Percentiles rank a stretch among this genome's conserved stretches.
Evolutionary conservation across 805 yeast species (phyloP).

Genomic region (Metschnikowia shivogae): DNA sequence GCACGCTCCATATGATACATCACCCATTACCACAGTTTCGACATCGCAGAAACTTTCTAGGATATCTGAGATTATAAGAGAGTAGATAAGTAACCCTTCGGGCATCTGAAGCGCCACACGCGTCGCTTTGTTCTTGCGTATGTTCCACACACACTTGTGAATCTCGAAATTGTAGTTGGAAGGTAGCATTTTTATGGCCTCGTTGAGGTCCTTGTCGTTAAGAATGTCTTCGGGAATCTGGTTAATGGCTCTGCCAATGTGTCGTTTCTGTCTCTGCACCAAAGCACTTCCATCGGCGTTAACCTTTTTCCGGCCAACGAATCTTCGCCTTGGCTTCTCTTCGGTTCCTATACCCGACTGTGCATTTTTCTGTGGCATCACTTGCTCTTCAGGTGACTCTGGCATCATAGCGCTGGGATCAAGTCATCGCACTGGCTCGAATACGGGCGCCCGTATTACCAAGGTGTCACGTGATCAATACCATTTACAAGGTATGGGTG

Average conservation of each 20-base stretch:
- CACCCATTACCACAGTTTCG: slow-evolving; percentile 95
- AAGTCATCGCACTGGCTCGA: slow-evolving; percentile 2
- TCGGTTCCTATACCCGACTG: background rate
- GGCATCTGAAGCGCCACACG: slow-evolving; percentile 97
- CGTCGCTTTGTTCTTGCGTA: slow-evolving; percentile 65
- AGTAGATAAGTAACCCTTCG: slow-evolving; percentile 86
- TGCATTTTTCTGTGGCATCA: background rate
- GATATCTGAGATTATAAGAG: slow-evolving; percentile 86
- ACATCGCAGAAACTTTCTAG: slow-evolving; percentile 84
- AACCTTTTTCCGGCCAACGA: slow-evolving; percentile 45
- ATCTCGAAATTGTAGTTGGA: slow-evolving; percentile 92
- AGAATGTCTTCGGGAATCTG: slow-evolving; percentile 87
- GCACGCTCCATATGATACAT: slow-evolving; percentile 97
- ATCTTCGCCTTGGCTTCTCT: slow-evolving; percentile 46
- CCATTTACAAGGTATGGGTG: background rate
- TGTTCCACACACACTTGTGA: slow-evolving; percentile 94
- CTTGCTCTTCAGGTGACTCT: background rate
- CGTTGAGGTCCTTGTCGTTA: slow-evolving; percentile 75
- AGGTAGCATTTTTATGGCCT: slow-evolving; percentile 78
- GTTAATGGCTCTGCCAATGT: slow-evolving; percentile 61
- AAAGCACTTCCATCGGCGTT: slow-evolving; percentile 7
- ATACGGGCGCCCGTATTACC: background rate
- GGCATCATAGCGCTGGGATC: background rate
- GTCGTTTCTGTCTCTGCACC: slow-evolving; percentile 15
- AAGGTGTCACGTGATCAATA: background rate